Base-by-base conservation (phyloP, 208 protist species). In the Crithidia mellificae region DNA sequence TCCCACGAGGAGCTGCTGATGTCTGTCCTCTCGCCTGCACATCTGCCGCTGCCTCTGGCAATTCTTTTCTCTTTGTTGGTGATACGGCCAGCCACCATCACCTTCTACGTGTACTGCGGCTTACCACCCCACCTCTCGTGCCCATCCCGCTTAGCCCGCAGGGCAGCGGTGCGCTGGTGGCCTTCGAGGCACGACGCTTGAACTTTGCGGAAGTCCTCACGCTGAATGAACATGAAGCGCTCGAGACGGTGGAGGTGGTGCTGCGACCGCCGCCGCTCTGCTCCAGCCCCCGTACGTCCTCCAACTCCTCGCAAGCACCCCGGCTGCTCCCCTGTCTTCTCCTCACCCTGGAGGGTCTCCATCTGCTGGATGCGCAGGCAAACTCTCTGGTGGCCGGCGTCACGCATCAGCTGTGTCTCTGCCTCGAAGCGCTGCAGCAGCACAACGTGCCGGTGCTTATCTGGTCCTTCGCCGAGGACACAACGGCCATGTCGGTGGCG, bases 141-240 rank as follows among this genome's bases (percentile, higher is more conserved):
- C 54, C 50, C 12, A 27, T 51, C 20, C 34, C 77, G 27, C 20
- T 52, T n/a, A 55, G 22, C 30, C n/a, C 25, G 22, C 25, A 58
- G 8, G 15, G 17, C 24, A 59, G 30, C 30, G 27, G 29, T 14
- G 46, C 8, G 12, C 58, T 63, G 2, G 68, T 63, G 30, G 58
- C 77, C 22, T 39, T 87, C 43, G 80, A 89, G 64, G 65, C 58
- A 1, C 87, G 84, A 12, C 51, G 66, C 20, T 46, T 90, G 6
- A 61, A 78, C 64, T 54, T 87, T 30, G 65, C 70, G 0, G 77
- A 78, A 22, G 54, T 90, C 51, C 78, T 93, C 15, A 68, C 79
- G 34, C 53, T 84, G 27, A 62, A 77, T 43, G 77, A 67, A 44
- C 74, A 64, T 12, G 87, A 93, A 68, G 87, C 78, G 1, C 51